Evolutionary conservation across 2,329 filamentous ascomycete species (phyloP).

Genomic region (Trematosphaeria pertusa): DNA sequence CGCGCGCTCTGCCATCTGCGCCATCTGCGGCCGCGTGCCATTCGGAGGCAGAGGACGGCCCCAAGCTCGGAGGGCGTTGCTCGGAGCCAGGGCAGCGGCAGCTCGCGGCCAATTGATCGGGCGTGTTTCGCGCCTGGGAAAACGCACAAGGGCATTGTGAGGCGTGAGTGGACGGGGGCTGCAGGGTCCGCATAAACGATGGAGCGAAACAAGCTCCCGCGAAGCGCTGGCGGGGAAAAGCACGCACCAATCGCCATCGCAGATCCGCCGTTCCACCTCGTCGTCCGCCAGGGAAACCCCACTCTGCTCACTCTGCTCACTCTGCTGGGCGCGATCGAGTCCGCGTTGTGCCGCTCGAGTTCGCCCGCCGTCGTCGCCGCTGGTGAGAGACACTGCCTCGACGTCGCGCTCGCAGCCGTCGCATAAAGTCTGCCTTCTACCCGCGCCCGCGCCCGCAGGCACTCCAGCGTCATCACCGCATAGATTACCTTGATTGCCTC

Average conservation of each 20-base stretch:
- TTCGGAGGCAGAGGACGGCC: constrained; percentile 17
- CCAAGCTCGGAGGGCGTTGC: constrained; percentile 15
- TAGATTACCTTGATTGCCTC: no score
- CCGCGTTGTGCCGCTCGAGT: no score
- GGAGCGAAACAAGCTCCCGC: constrained; percentile 26
- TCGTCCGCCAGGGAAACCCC: constrained; percentile 2
- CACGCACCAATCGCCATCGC: constrained; percentile 27
- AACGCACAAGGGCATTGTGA: constrained; percentile 29
- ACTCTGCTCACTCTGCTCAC: no score
- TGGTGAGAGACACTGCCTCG: neutral
- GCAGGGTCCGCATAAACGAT: constrained; percentile 22
- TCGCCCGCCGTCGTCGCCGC: neutral
- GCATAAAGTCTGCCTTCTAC: neutral
- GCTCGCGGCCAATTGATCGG: constrained; percentile 30
- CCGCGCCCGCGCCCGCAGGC: no score
- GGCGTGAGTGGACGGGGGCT: constrained; percentile 33
- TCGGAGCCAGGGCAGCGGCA: constrained; percentile 4
- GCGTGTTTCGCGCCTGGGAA: constrained; percentile 41
- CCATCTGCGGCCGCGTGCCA: constrained; percentile 11
- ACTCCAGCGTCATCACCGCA: no score
- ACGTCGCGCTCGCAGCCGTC: neutral
- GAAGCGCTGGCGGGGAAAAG: constrained; percentile 24
- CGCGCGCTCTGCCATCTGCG: constrained; percentile 6
- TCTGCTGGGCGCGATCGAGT: constrained; percentile 4
- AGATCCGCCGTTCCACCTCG: constrained; percentile 5